phyloP scores from a whole-genome alignment of 345 rosid species.

The Eucalyptus polyanthemos region DNA sequence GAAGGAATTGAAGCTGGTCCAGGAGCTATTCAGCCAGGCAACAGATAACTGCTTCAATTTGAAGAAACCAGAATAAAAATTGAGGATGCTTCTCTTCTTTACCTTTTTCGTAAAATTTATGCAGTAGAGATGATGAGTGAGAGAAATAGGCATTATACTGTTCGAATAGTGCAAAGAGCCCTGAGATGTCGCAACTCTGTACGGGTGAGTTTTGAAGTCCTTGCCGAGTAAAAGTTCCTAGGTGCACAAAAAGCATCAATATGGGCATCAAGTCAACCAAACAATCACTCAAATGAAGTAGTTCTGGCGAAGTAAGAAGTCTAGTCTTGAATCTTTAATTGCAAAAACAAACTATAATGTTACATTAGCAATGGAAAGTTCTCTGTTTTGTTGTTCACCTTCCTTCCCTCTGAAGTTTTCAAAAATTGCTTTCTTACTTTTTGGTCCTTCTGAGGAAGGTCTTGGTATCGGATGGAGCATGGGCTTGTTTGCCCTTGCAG shows the following conservation, averaged over 20 bases:
- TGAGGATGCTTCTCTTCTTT: neutral
- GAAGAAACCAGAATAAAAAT: conserved; percentile 56
- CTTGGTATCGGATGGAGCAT: neutral
- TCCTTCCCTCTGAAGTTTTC: neutral
- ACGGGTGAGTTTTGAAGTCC: neutral
- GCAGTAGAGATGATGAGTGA: neutral
- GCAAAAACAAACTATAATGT: neutral
- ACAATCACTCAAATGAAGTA: neutral
- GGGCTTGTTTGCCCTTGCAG: neutral
- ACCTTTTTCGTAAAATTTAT: neutral
- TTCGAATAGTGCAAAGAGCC: neutral
- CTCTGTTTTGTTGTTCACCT: neutral
- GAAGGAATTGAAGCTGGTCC: conserved; percentile 75
- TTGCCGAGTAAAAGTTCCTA: neutral
- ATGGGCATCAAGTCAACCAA: neutral
- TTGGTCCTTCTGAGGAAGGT: neutral
- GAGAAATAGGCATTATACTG: neutral
- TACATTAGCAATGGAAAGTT: neutral
- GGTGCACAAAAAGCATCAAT: neutral
- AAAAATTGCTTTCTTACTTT: neutral
- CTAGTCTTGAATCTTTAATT: neutral
- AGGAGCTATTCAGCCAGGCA: conserved; percentile 69
- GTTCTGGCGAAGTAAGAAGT: neutral
- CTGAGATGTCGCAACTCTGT: neutral
- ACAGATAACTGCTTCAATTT: conserved; percentile 79